Conservation (phyloP, 768 basidiomycete species). For the Fistulinella prunicolor region DNA sequence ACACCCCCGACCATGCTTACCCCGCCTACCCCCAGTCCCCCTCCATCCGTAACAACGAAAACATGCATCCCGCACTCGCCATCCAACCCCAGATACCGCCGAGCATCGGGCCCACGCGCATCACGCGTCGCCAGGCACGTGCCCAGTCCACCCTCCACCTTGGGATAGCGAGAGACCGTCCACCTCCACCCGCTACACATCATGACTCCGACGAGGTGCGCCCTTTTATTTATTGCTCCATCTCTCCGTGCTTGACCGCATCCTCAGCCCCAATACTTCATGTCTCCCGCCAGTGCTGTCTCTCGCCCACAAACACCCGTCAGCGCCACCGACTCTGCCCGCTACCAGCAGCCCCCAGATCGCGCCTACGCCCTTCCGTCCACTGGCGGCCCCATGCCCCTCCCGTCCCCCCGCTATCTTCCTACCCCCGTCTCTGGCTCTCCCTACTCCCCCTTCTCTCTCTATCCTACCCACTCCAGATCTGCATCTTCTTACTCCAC, state of each 20-base stretch:
- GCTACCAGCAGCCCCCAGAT: slow-evolving; percentile 32
- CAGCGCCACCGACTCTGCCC: slow-evolving; percentile 31
- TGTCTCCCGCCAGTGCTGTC: slow-evolving; percentile 32
- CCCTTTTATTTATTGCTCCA: neutral
- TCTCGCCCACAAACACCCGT: slow-evolving; percentile 42
- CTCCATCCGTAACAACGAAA: slow-evolving; percentile 27
- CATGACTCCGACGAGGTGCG: slow-evolving; percentile 31
- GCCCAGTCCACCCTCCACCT: slow-evolving; percentile 33
- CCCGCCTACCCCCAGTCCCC: slow-evolving; percentile 28
- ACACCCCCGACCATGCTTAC: slow-evolving; percentile 30
- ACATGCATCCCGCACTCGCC: slow-evolving; percentile 24
- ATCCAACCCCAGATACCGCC: slow-evolving; percentile 44
- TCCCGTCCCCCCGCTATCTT: slow-evolving; percentile 43
- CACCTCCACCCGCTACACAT: slow-evolving; percentile 15
- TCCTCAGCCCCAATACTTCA: slow-evolving; percentile 34
- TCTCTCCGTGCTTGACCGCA: slow-evolving; percentile 9
- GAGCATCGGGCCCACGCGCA: slow-evolving; percentile 52
- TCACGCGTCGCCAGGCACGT: slow-evolving; percentile 45
- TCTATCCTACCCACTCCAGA: slow-evolving; percentile 45
- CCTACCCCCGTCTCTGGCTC: slow-evolving; percentile 46
- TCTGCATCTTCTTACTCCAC: slow-evolving; percentile 42
- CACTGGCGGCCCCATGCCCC: slow-evolving; percentile 21
- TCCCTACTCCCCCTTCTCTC: slow-evolving; percentile 44
- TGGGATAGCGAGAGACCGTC: slow-evolving; percentile 31
- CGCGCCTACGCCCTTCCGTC: slow-evolving; percentile 28